Percentiles rank a stretch among this genome's conserved stretches.
Evolutionary conservation across 768 basidiomycete genomes (phyloP).

Genomic region (Pleurotus tuoliensis): DNA sequence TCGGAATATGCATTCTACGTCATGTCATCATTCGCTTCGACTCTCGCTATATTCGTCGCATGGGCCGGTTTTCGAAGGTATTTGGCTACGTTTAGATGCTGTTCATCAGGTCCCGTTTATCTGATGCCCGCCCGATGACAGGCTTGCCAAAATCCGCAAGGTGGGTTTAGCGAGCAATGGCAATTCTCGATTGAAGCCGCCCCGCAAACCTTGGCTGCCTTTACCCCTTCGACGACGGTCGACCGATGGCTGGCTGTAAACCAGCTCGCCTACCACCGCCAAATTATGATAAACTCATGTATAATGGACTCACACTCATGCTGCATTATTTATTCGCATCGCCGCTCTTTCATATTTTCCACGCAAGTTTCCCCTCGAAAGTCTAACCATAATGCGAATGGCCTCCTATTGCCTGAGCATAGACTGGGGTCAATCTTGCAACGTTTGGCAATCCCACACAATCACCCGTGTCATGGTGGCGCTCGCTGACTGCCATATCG

Average conservation of each 20-base stretch:
- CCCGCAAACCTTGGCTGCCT: conserved; percentile 38
- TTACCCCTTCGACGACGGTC: conserved; percentile 40
- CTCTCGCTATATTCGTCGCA: conserved; percentile 59
- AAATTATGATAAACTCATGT: neutral
- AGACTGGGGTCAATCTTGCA: too few species aligned
- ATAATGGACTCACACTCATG: neutral
- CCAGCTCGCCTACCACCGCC: neutral
- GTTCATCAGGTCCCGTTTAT: conserved; percentile 5
- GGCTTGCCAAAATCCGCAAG: conserved; percentile 42
- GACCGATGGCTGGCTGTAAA: conserved; percentile 27
- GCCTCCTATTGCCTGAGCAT: too few species aligned
- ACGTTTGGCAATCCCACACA: too few species aligned
- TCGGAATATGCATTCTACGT: conserved; percentile 71
- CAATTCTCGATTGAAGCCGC: conserved; percentile 17
- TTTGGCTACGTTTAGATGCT: conserved; percentile 8
- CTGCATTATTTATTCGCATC: too few species aligned
- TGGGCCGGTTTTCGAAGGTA: conserved; percentile 64
- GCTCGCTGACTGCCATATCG: too few species aligned
- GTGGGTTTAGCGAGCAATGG: conserved; percentile 39
- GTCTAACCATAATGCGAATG: too few species aligned
- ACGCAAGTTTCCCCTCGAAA: too few species aligned
- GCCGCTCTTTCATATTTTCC: too few species aligned
- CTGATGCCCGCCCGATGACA: conserved; percentile 13
- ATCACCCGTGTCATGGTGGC: too few species aligned
- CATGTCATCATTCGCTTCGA: conserved; percentile 57